Evolutionary conservation across 495 filamentous ascomycete species (phyloP), one percentile per base, ranked within the genome.

Genomic region (Xeromyces bisporus): DNA sequence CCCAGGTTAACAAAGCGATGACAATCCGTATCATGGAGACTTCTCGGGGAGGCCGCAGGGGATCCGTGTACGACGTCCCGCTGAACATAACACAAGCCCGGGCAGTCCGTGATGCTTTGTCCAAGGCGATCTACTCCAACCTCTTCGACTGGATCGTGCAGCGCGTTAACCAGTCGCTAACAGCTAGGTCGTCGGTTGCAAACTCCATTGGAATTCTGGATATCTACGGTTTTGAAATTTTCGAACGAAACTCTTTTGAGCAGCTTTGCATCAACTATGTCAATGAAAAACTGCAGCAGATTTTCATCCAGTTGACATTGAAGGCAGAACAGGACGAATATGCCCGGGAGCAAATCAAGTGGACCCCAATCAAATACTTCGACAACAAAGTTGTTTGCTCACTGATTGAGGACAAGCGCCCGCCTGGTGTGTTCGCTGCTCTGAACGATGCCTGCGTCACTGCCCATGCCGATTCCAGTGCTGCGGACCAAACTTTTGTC

Each of bases 231-330:
- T 99, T 99, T 43, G 91, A 99, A 53, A 99, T 99, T 40, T 99
- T 99, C 41, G 89, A 99, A 52, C 83, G 78, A 56, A 99, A 99
- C 58, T 93, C 84, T 36, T 99, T 99, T 43, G 91, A 99, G 54
- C 91, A 99, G 60, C 75, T 99, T 10, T 99, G 91, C 55, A 99
- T 99, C 57, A 99, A 99, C 64, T 99, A 99, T 48, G 91, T 99
- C 48, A 99, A 99, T 57, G 91, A 99, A 55, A 99, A 99, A 54
- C 62, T 99, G 28, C 91, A 99, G 56, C 91, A 99, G 51, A 99
- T 99, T 44, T 99, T 99, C 50, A 99, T 99, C 37, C 91, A 99
- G 52, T 66, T 99, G 37, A 99, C 91, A 0, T 57, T 99, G 29
- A 91, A 89, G 58, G 79, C 91, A 1, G 91, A 99, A 49, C 91